A percentile compares a stretch with the other conserved stretches of the same genome.
These are phyloP conservation scores for Lachancea nothofagi DNA, from an alignment of 805 yeast genomes.

Conservation along the genomic window DNA sequence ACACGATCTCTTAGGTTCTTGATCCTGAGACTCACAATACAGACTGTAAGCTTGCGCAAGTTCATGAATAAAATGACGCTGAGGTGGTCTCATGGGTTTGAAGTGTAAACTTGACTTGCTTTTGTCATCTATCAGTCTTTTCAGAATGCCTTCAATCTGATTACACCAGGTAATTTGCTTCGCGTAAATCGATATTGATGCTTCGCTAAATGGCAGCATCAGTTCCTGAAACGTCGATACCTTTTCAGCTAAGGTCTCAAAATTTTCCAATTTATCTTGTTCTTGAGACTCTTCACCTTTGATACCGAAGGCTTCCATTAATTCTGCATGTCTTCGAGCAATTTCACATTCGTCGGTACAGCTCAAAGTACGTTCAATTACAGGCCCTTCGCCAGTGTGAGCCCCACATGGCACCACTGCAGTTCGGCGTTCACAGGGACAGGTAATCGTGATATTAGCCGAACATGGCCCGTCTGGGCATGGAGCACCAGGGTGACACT, in stretches of 20 bases:
- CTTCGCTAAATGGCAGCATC: slow-evolving; percentile 40
- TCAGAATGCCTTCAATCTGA: slow-evolving; percentile 50
- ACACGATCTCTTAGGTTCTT: slow-evolving; percentile 73
- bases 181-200: slow-evolving; percentile 41
- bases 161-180: slow-evolving; percentile 66
- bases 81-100: slow-evolving; percentile 66
- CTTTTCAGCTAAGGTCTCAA: slow-evolving; percentile 19
- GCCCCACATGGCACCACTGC: slow-evolving; percentile 54
- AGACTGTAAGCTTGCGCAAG: slow-evolving; percentile 55
- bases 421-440: slow-evolving; percentile 59
- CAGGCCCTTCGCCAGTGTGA: slow-evolving; percentile 29
- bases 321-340: slow-evolving; percentile 51
- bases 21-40: slow-evolving; percentile 70
- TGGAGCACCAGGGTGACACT: slow-evolving; percentile 56
- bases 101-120: slow-evolving; percentile 48
- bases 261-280: slow-evolving; percentile 12
- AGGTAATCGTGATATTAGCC: slow-evolving; percentile 44
- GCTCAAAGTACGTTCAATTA: slow-evolving; percentile 37
- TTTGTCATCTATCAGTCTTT: slow-evolving; percentile 42
- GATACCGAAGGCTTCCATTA: slow-evolving; percentile 58
- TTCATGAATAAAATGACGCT: slow-evolving; percentile 66
- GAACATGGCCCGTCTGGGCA: slow-evolving; percentile 55
- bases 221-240: slow-evolving; percentile 28
- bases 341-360: slow-evolving; percentile 71
- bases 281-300: slow-evolving; percentile 3